Conservation (phyloP, 2,329 filamentous ascomycete genomes). For the Corinectria fuckeliana region DNA sequence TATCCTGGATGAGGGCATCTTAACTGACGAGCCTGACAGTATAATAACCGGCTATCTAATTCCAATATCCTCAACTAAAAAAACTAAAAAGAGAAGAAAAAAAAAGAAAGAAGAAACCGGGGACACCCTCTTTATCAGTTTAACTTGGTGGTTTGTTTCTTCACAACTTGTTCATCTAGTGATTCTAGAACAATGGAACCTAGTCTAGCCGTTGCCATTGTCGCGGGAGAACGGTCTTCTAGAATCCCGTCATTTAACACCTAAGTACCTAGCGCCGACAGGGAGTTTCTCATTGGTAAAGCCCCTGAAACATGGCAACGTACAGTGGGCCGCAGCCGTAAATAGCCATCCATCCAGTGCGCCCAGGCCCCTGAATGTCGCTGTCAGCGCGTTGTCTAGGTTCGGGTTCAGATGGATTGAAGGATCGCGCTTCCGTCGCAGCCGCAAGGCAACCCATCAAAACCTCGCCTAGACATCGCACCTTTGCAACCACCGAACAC, state of each 20-base stretch:
- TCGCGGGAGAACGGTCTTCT: too few species aligned
- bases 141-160: neutral
- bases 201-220: neutral
- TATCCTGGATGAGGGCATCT: too few species aligned
- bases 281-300: neutral
- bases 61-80: too few species aligned
- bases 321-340: neutral
- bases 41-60: neutral
- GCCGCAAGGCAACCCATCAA: neutral
- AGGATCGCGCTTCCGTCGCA: neutral
- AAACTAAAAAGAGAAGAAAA: too few species aligned
- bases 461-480: neutral
- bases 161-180: too few species aligned
- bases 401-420: too few species aligned
- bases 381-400: too few species aligned
- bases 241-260: too few species aligned
- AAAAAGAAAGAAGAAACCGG: neutral
- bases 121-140: neutral
- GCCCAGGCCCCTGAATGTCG: neutral
- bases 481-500: neutral
- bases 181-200: neutral
- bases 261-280: neutral
- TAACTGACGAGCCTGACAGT: too few species aligned
- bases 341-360: neutral
- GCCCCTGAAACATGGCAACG: neutral